Conservation (phyloP, 345 rosid species). For the Murraya paniculata region DNA sequence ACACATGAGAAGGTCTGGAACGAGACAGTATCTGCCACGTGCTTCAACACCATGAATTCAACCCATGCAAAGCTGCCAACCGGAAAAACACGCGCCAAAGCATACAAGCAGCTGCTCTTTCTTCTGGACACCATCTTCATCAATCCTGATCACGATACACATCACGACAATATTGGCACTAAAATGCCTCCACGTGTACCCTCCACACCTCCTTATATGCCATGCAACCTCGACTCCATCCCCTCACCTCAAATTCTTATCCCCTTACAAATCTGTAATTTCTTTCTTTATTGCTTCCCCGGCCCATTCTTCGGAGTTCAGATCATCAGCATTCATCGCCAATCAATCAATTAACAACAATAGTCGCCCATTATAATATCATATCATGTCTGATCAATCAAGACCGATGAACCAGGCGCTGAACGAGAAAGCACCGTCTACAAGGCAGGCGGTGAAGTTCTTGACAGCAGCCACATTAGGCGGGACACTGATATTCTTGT, state of each 20-base stretch:
- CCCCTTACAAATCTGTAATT: neutral
- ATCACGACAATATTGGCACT: neutral
- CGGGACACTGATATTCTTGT: conserved; percentile 30
- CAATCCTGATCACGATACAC: neutral
- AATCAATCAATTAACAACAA: too few relatives aligned
- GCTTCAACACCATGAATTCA: neutral
- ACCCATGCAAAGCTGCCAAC: conserved; percentile 19
- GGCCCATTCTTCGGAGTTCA: too few relatives aligned
- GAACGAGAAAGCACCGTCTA: conserved; percentile 29
- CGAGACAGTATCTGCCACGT: conserved; percentile 9
- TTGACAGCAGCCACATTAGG: conserved; percentile 49
- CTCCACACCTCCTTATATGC: neutral
- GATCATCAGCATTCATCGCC: too few relatives aligned
- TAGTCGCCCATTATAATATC: neutral
- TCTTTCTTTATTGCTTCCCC: too few relatives aligned
- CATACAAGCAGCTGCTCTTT: neutral
- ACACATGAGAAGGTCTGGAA: neutral
- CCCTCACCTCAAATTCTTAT: neutral
- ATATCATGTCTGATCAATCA: conserved; percentile 33
- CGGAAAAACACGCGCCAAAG: conserved; percentile 16
- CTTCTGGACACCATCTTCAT: neutral
- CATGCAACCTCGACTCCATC: neutral
- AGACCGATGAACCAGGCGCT: conserved; percentile 17
- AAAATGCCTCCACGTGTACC: neutral
- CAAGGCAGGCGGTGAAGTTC: conserved; percentile 42